A percentile compares a stretch with the other conserved stretches of the same genome.
Evolutionary conservation across 345 rosid genomes (phyloP).

Genomic region (Salix suchowensis): DNA sequence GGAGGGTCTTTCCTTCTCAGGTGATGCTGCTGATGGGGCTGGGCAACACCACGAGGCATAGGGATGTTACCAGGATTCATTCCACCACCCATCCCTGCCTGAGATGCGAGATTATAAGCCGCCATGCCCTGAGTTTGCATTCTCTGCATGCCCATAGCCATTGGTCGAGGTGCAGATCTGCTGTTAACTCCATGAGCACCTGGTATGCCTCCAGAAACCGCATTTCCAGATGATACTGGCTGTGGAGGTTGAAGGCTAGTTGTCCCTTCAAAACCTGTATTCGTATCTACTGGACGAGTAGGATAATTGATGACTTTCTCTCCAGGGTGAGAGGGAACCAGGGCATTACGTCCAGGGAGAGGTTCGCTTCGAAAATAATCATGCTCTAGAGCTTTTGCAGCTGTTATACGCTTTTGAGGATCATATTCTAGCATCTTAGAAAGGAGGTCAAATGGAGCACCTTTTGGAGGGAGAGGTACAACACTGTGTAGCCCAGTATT

Average conservation of each 20-base stretch:
- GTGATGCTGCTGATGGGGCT: conserved; percentile 70
- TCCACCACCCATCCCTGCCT: conserved; percentile 60
- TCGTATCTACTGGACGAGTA: conserved; percentile 81
- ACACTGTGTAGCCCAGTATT: conserved; percentile 57
- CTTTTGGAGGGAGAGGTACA: conserved; percentile 64
- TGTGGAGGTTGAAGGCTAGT: conserved; percentile 82
- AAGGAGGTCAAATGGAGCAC: conserved; percentile 65
- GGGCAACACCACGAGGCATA: conserved; percentile 66
- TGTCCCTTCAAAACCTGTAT: conserved; percentile 92
- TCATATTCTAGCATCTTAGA: conserved; percentile 96
- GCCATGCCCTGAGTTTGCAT: conserved; percentile 74
- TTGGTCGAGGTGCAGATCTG: conserved; percentile 66
- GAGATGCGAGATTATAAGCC: conserved; percentile 57
- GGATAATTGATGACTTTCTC: conserved; percentile 83
- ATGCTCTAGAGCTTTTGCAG: conserved; percentile 94
- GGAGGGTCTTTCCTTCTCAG: conserved; percentile 76
- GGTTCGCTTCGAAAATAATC: conserved; percentile 85
- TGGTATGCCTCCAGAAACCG: conserved; percentile 46
- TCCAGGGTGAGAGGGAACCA: conserved; percentile 71
- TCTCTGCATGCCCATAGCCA: conserved; percentile 71
- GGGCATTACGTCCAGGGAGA: conserved; percentile 82
- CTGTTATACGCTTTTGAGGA: conserved; percentile 86
- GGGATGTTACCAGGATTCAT: conserved; percentile 76
- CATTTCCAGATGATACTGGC: conserved; percentile 58
- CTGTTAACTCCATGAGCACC: conserved; percentile 58